Evolutionary conservation across 1,139 yeast species (phyloP).

Genomic region (Saccharomyces hybrid): DNA sequence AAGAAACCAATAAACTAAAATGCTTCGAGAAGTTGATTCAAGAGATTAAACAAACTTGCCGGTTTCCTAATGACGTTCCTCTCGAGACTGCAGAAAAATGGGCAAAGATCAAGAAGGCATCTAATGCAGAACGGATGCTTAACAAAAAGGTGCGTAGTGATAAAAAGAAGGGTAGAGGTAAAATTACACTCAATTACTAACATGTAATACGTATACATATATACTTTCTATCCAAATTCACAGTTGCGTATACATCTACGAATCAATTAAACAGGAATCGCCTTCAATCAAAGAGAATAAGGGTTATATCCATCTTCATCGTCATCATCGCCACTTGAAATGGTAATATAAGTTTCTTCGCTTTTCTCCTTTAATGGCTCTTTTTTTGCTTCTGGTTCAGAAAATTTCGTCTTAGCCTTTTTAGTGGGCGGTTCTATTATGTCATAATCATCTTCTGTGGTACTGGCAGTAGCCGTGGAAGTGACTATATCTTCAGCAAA

Average conservation of each 20-base stretch:
- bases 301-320: slow-evolving; percentile 13
- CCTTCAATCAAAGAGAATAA: neutral
- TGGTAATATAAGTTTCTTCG: slow-evolving; percentile 2
- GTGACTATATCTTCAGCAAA: slow-evolving; percentile 16
- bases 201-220: neutral
- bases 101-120: slow-evolving; percentile 41
- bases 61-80: slow-evolving; percentile 45
- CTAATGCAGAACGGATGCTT: slow-evolving; percentile 44
- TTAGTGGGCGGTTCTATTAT: slow-evolving; percentile 16
- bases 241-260: neutral
- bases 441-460: slow-evolving; percentile 15
- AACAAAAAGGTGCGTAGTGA: slow-evolving; percentile 47
- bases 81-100: slow-evolving; percentile 48
- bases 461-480: slow-evolving; percentile 9
- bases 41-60: slow-evolving; percentile 44
- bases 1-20: slow-evolving; percentile 49
- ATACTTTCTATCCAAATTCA: neutral
- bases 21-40: slow-evolving; percentile 54
- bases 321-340: neutral
- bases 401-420: slow-evolving; percentile 9
- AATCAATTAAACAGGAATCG: neutral
- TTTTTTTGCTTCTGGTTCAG: too few relatives aligned
- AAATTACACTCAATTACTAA: slow-evolving; percentile 1
- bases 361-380: neutral
- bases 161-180: slow-evolving; percentile 45